Evolutionary conservation across 768 basidiomycete genomes (phyloP).

Genomic region (Suillus paluster): DNA sequence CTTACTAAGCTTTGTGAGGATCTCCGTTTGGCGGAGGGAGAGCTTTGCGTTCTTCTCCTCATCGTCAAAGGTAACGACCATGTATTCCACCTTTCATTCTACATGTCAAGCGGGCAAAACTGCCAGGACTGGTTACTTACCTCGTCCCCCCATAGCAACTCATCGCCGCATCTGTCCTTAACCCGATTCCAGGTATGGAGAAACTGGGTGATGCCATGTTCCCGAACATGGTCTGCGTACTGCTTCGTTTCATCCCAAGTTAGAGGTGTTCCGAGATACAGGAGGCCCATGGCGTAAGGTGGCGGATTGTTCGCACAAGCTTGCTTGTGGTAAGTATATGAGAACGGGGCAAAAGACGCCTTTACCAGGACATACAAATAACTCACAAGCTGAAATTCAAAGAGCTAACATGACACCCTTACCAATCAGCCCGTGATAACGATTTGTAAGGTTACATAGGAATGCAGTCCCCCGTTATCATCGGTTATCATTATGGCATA

Average conservation of each 20-base stretch:
- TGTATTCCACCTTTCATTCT: constrained; percentile 82
- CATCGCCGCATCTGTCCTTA: constrained; percentile 90
- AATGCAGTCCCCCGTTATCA: not conserved
- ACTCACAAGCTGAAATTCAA: no score
- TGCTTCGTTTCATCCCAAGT: constrained; percentile 89
- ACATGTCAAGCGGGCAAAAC: not conserved
- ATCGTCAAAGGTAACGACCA: constrained; percentile 88
- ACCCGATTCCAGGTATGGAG: constrained; percentile 90
- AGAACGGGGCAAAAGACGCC: not conserved
- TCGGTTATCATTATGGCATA: not conserved
- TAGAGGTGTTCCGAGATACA: constrained; percentile 92
- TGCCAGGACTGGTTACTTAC: constrained; percentile 47
- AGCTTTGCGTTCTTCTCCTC: constrained; percentile 79
- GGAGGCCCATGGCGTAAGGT: constrained; percentile 73
- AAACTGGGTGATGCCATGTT: constrained; percentile 95
- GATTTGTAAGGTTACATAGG: constrained; percentile 10
- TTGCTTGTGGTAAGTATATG: constrained; percentile 17
- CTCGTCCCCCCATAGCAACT: constrained; percentile 98
- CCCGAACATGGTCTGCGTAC: constrained; percentile 86
- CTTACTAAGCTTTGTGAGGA: constrained; percentile 75
- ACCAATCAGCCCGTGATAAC: constrained; percentile 6
- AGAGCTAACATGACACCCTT: not conserved
- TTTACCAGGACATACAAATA: not conserved
- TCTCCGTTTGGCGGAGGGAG: constrained; percentile 95
- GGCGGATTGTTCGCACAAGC: constrained; percentile 3